phyloP scores from a whole-genome alignment of 2,329 filamentous ascomycete genomes.

The Microcyclospora tardicrescens region DNA sequence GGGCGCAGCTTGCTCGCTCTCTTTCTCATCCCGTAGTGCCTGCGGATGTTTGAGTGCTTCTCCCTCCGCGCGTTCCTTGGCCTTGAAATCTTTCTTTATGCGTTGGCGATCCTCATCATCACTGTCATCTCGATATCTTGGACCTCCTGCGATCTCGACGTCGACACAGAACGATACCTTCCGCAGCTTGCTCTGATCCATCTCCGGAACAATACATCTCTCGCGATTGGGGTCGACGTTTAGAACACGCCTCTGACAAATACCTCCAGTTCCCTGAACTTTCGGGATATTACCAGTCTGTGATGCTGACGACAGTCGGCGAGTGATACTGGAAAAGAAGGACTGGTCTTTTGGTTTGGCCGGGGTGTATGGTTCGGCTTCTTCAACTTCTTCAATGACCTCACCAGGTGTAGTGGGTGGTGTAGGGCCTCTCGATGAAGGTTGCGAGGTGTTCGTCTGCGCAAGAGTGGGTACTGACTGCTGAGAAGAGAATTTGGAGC shows the following conservation, averaged over 20 bases:
- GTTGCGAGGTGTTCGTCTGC: constrained; percentile 34
- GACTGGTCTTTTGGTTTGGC: constrained; percentile 60
- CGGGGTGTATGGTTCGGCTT: constrained; percentile 51
- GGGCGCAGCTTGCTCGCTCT: constrained; percentile 31
- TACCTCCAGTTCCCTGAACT: constrained; percentile 47
- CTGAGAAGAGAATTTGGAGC: constrained; percentile 65
- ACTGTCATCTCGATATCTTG: constrained; percentile 53
- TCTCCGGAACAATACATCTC: constrained; percentile 63
- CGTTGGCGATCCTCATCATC: constrained; percentile 39
- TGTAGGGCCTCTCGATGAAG: constrained; percentile 33
- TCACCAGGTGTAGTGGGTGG: constrained; percentile 41
- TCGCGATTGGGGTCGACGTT: constrained; percentile 74
- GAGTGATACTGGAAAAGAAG: constrained; percentile 68
- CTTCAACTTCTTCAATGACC: constrained; percentile 25
- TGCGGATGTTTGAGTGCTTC: constrained; percentile 58
- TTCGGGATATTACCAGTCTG: constrained; percentile 33
- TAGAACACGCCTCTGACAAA: constrained; percentile 68
- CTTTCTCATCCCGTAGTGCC: constrained; percentile 41
- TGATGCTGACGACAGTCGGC: constrained; percentile 57
- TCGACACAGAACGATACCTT: constrained; percentile 93
- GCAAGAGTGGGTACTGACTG: constrained; percentile 26
- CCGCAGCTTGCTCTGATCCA: constrained; percentile 68
- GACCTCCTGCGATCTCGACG: constrained; percentile 85
- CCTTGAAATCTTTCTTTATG: constrained; percentile 48
- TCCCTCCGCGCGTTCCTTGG: constrained; percentile 59